Percentiles rank a stretch among this genome's conserved stretches.
phyloP scores from a whole-genome alignment of 768 basidiomycete genomes.

The Leccinum incarnatum region DNA sequence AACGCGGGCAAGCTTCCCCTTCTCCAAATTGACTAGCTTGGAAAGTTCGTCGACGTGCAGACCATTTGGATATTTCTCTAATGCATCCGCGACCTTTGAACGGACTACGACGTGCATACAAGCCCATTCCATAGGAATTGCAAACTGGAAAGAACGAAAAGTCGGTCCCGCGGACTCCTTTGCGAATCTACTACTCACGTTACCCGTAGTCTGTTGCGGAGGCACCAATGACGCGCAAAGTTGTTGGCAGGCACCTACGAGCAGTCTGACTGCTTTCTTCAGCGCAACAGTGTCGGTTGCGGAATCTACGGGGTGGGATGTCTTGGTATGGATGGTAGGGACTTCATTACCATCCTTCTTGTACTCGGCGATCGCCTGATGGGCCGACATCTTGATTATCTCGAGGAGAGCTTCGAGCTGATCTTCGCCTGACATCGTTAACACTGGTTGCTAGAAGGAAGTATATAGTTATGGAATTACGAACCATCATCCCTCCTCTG shows the following conservation, averaged over 20 bases:
- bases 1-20: constrained; percentile 16
- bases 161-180: too few species aligned
- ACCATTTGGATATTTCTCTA: background rate
- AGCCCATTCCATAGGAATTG: too few species aligned
- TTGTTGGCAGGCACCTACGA: background rate
- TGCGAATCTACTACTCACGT: background rate
- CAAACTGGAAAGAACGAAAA: too few species aligned
- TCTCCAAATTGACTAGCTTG: background rate
- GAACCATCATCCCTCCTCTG: background rate
- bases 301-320: background rate
- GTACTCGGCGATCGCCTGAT: background rate
- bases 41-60: background rate
- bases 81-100: too few species aligned
- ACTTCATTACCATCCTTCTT: background rate
- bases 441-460: background rate
- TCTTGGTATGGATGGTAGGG: background rate
- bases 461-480: background rate
- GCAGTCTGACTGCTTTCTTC: background rate
- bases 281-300: background rate
- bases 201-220: background rate
- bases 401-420: background rate
- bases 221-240: background rate
- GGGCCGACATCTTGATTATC: background rate
- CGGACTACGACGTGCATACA: too few species aligned
- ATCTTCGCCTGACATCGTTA: background rate